phyloP scores from a whole-genome alignment of 2,329 filamentous ascomycete genomes.

The Tolypocladium cylindrosporum region DNA sequence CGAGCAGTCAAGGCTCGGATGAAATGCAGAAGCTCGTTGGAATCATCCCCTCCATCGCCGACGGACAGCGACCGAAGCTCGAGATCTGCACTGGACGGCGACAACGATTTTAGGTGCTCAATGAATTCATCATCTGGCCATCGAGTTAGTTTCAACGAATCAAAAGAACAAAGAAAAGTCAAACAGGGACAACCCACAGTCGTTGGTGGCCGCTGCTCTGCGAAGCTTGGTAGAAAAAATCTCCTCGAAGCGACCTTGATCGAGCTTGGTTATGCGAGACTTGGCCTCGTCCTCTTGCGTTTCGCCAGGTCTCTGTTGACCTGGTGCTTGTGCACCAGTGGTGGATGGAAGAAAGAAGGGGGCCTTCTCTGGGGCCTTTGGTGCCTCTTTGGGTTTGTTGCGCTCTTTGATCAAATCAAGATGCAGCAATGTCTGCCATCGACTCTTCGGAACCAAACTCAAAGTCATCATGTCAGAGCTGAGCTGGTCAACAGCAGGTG shows the following conservation, averaged over 20 bases:
- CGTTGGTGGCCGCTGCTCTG: constrained; percentile 38
- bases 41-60: constrained; percentile 32
- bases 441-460: constrained; percentile 77
- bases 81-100: constrained; percentile 78
- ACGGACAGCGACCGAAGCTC: constrained; percentile 72
- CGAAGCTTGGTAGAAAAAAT: constrained; percentile 48
- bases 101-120: constrained; percentile 67
- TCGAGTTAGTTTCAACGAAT: constrained; percentile 12
- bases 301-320: constrained; percentile 18
- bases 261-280: constrained; percentile 61
- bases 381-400: constrained; percentile 87
- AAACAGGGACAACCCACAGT: constrained; percentile 44
- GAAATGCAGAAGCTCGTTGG: constrained; percentile 70
- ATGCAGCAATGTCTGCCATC: constrained; percentile 91
- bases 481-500: constrained; percentile 63
- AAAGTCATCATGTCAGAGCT: constrained; percentile 76
- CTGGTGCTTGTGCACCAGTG: constrained; percentile 31
- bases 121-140: constrained; percentile 54
- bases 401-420: constrained; percentile 86
- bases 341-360: constrained; percentile 86
- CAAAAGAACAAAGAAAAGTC: not conserved
- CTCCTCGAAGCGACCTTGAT: constrained; percentile 46
- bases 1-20: constrained; percentile 68
- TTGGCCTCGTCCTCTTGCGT: constrained; percentile 33
- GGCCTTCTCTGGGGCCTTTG: constrained; percentile 85